Base-by-base conservation (phyloP, 352 stramenopile genomes). In the Globisporangium rhizosaccharum region DNA sequence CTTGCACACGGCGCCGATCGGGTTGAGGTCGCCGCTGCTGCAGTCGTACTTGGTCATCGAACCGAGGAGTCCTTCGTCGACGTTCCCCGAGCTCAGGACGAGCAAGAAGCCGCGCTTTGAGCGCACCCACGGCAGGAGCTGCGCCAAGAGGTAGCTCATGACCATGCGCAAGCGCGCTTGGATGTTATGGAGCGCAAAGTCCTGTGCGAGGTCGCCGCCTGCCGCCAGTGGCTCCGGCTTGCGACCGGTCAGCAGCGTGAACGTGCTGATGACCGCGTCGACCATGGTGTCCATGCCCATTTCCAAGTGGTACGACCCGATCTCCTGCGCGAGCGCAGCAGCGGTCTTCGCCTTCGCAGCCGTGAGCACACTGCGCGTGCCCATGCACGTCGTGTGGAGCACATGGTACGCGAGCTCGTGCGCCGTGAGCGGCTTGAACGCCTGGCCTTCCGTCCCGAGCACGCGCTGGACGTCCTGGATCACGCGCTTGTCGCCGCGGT, bases 11-110 rank as follows among this genome's bases (percentile, higher is more conserved):
- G 86, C 94, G 39, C 97, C 97, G 66, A 99, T 99, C 1, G 97
- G 97, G 73, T 99, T 99, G 50, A 99, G 68, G 70, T 99, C 97
- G 14, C 96, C 97, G 57, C 86, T 97, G 62, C 90, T 98, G 75
- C 97, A 99, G 80, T 99, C 97, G 63, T 99, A 99, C 75, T 99
- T 99, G 47, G 97, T 99, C 93, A 99, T 98, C 78, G 99, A 99
- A 25, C 97, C 97, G 54, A 97, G 89, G 48, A 99, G 79, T 0
- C 92, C 92, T 76, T 99, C 97, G 65, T 99, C 97, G 1, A 99
- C 97, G 72, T 99, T 99, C 46, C 90, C 96, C 44, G 89, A 98
- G 54, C 96, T 97, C 20, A 99, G 78, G 37, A 99, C 97, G 11
- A 99, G 85, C 23, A 99, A 66, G 62, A 98, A 99, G 41, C 97